Evolutionary conservation across 805 yeast genomes (phyloP).

Genomic region (Dipodascus geniculatus): DNA sequence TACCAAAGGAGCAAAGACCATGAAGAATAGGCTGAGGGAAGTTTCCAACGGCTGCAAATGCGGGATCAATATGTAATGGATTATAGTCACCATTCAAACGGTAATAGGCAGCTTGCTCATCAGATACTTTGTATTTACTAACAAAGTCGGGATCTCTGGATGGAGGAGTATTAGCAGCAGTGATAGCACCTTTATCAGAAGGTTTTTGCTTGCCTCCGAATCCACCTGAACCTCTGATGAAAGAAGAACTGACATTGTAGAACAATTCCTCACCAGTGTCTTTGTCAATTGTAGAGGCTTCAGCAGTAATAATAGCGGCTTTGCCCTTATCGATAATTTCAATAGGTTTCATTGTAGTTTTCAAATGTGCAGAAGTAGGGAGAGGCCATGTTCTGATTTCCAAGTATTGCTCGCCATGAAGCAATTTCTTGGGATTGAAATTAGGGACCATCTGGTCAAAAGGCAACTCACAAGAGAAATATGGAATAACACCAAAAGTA

Average conservation of each 20-base stretch:
- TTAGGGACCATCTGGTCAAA: slow-evolving; percentile 55
- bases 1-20: slow-evolving; percentile 83
- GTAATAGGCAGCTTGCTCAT: slow-evolving; percentile 79
- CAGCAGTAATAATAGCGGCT: slow-evolving; percentile 66
- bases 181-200: slow-evolving; percentile 48
- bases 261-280: slow-evolving; percentile 59
- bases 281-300: slow-evolving; percentile 61
- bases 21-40: slow-evolving; percentile 83
- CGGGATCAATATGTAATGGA: slow-evolving; percentile 92
- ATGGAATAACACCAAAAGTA: slow-evolving; percentile 81
- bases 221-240: slow-evolving; percentile 62
- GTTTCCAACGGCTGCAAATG: slow-evolving; percentile 75
- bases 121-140: slow-evolving; percentile 42
- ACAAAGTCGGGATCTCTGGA: slow-evolving; percentile 55
- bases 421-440: slow-evolving; percentile 78
- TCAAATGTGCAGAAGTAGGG: slow-evolving; percentile 55
- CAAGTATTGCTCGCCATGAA: slow-evolving; percentile 93
- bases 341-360: slow-evolving; percentile 54
- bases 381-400: slow-evolving; percentile 66
- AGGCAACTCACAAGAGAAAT: slow-evolving; percentile 55
- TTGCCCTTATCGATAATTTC: slow-evolving; percentile 76
- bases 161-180: slow-evolving; percentile 53
- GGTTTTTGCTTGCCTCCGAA: slow-evolving; percentile 40
- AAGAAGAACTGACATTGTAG: slow-evolving; percentile 73
- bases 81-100: slow-evolving; percentile 89